Percentiles rank a stretch among this genome's conserved stretches.
These are phyloP conservation scores for Pseudogymnoascus sp. DNA, from an alignment of 2,329 filamentous ascomycete genomes.

Conservation along the genomic window DNA sequence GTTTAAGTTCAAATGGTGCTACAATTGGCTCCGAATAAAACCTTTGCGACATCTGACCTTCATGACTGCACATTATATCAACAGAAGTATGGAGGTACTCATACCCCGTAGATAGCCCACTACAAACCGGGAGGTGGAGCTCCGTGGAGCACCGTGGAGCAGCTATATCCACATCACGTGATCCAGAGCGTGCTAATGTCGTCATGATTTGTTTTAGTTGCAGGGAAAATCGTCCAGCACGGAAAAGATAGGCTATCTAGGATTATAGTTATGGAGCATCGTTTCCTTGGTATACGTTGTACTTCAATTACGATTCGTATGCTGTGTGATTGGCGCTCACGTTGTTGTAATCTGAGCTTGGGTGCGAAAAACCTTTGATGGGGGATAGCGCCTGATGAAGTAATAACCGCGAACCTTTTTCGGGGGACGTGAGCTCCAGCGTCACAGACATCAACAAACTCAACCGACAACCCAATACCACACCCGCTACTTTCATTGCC, in stretches of 20 bases:
- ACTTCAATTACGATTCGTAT: not conserved
- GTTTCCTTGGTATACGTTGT: constrained; percentile 2
- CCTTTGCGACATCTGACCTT: not conserved
- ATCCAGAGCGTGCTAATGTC: not conserved
- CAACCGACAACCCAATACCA: not conserved
- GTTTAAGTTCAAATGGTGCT: constrained; percentile 25
- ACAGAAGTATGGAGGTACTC: not conserved
- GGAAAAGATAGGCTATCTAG: not conserved
- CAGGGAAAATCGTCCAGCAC: not conserved
- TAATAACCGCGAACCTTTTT: constrained; percentile 11
- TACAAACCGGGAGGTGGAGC: not conserved
- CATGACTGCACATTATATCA: not conserved
- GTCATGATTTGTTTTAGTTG: not conserved
- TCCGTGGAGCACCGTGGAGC: not conserved
- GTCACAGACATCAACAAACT: constrained; percentile 9
- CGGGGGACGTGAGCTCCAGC: constrained; percentile 1
- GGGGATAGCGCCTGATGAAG: not conserved
- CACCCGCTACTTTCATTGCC: constrained; percentile 6
- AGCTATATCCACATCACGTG: not conserved
- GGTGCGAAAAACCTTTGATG: constrained; percentile 1
- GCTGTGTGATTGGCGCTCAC: not conserved
- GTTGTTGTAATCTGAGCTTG: constrained; percentile 3
- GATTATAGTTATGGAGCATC: not conserved
- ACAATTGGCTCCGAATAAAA: not conserved
- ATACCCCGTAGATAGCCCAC: not conserved